Percentiles rank a stretch among this genome's conserved stretches.
Evolutionary conservation across 257 asterid species (phyloP).

Genomic region (Jacaranda mimosifolia): DNA sequence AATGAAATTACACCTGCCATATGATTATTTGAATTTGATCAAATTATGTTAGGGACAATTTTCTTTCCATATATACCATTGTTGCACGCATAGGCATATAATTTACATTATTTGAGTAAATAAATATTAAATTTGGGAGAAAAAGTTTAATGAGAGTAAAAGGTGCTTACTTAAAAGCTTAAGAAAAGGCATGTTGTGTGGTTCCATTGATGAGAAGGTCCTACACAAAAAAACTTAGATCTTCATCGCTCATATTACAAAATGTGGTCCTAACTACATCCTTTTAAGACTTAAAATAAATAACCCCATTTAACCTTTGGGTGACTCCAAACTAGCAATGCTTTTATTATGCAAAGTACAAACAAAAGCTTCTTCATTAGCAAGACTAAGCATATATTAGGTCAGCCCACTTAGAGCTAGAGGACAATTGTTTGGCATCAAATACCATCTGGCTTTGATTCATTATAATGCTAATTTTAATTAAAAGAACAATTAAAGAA

Average conservation of each 20-base stretch:
- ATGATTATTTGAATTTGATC: too few species aligned
- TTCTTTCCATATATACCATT: too few species aligned
- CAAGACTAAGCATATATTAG: slow-evolving; percentile 54
- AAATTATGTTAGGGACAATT: background rate
- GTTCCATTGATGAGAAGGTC: slow-evolving; percentile 35
- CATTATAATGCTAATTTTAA: background rate
- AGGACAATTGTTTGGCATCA: slow-evolving; percentile 46
- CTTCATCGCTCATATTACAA: slow-evolving; percentile 32
- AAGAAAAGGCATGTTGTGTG: slow-evolving; percentile 28
- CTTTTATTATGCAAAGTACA: slow-evolving; percentile 46
- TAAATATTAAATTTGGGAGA: background rate
- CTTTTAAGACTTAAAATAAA: slow-evolving; percentile 37
- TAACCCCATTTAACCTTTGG: slow-evolving; percentile 55
- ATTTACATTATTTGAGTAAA: background rate
- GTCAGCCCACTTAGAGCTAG: slow-evolving; percentile 62
- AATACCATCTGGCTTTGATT: slow-evolving; percentile 39
- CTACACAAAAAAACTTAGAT: slow-evolving; percentile 29
- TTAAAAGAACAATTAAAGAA: background rate
- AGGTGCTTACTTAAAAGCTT: slow-evolving; percentile 46
- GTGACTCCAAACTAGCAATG: slow-evolving; percentile 51
- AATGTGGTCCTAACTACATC: slow-evolving; percentile 55
- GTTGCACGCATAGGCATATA: background rate
- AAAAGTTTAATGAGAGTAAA: slow-evolving; percentile 38
- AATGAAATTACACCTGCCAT: background rate
- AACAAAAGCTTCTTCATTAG: slow-evolving; percentile 39